Evolutionary conservation across 2,329 filamentous ascomycete species (phyloP).

Genomic region (Neodidymelliopsis sp.): DNA sequence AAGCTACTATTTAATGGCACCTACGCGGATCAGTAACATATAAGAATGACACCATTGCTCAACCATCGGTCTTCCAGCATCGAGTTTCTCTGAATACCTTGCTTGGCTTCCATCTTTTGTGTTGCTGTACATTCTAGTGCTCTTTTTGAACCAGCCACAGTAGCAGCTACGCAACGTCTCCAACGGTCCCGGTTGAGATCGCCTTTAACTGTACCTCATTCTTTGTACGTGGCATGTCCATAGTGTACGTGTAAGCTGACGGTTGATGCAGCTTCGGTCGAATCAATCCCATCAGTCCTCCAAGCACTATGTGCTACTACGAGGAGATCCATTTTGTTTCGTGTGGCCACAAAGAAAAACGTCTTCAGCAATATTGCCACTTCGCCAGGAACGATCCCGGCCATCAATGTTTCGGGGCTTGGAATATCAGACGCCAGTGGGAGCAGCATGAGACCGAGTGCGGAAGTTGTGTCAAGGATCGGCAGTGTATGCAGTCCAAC

Average conservation of each 20-base stretch:
- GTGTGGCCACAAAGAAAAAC: conserved; percentile 67
- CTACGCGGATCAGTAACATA: background rate
- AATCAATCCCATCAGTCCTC: background rate
- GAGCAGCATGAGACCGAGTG: conserved; percentile 56
- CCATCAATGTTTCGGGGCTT: conserved; percentile 73
- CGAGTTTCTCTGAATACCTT: background rate
- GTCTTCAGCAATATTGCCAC: conserved; percentile 75
- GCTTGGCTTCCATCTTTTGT: background rate
- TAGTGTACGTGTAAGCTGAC: conserved; percentile 1
- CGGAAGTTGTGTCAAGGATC: conserved; percentile 16
- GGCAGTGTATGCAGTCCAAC: conserved; percentile 1
- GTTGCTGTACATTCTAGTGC: background rate
- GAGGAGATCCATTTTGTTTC: conserved; percentile 70
- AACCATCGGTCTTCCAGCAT: background rate
- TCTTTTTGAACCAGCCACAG: background rate
- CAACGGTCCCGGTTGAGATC: background rate
- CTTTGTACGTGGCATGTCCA: background rate
- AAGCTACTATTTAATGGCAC: background rate
- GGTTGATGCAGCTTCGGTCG: background rate
- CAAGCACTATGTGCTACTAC: conserved; percentile 69
- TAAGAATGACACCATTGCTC: background rate
- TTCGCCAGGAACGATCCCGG: conserved; percentile 75
- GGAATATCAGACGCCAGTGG: conserved; percentile 66
- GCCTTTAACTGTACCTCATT: background rate
- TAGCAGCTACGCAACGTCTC: background rate